Evolutionary conservation across 345 rosid genomes (phyloP), one percentile per base, ranked within the genome.

Genomic region (Abelmoschus esculentus): DNA sequence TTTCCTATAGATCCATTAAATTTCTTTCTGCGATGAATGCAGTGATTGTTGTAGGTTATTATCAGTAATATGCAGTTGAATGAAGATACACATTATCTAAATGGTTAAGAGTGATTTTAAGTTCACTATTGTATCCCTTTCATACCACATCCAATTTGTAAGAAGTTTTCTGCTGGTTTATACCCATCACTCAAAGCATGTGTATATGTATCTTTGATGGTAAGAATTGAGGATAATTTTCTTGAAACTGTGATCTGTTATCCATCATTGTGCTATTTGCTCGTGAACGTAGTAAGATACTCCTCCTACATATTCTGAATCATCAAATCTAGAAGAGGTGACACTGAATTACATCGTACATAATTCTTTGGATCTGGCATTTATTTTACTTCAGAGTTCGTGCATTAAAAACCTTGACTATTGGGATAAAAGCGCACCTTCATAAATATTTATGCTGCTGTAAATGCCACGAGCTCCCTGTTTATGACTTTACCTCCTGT

Each of bases 271-370:
- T 52, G n/a, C 31, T 64, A 44, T 26, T 64, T 64, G 13, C 14
- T 22, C 1, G 7, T 42, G 18, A 44, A 44, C 22, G 34, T 26
- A 9, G 36, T 32, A 22, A 44, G 54, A 64, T 42, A 64, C 18
- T 64, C 31, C 36, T 44, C 12, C 54, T 40, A 19, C 52, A 19
- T 19, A 3, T 65, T 22, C 13, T 44, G 67, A 18, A 40, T 42
- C 52, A 63, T 63, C 52, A 18, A 63, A 63, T 12, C 67, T 63
- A 63, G 67, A 12, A 42, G 26, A 65, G 18, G 9, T 63, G 67
- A 14, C 8, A 3, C 1, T 44, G 13, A 22, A 44, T 65, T 44
- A 44, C 32, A 22, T 65, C 42, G 44, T 44, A 44, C 52, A 26
- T 46, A 44, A 14, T 46, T 65, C 54, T 65, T 18, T 1, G n/a